Evolutionary conservation across 331 rosid genomes (phyloP).

Genomic region (Pyrus hybrid): DNA sequence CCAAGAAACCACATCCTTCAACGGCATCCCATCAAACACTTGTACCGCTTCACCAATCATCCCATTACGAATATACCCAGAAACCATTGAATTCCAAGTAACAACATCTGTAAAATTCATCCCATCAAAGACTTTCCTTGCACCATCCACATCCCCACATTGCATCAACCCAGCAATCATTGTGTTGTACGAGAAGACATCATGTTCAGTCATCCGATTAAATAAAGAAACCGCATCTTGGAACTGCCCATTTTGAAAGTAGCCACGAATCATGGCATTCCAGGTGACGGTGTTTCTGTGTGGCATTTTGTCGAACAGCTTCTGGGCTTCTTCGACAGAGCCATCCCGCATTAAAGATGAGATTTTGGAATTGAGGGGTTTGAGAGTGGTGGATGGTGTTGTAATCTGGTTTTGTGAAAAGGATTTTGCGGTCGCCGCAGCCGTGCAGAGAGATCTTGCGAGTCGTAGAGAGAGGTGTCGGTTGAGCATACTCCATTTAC

Average conservation of each 20-base stretch:
- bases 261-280: slow-evolving; percentile 46
- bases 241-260: slow-evolving; percentile 13
- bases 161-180: slow-evolving; percentile 48
- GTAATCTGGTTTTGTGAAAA: neutral
- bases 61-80: too few species aligned
- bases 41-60: slow-evolving; percentile 23
- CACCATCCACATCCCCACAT: slow-evolving; percentile 36
- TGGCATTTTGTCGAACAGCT: slow-evolving; percentile 39
- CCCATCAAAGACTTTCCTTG: slow-evolving; percentile 19
- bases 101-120: slow-evolving; percentile 25
- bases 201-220: slow-evolving; percentile 24
- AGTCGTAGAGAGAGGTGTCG: slow-evolving; percentile 5
- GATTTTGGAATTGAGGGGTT: slow-evolving; percentile 21
- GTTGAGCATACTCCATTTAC: slow-evolving; percentile 28
- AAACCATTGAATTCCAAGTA: slow-evolving; percentile 47
- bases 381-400: neutral
- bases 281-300: slow-evolving; percentile 29
- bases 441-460: slow-evolving; percentile 6
- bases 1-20: slow-evolving; percentile 47
- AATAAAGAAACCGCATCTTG: slow-evolving; percentile 20
- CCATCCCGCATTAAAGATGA: slow-evolving; percentile 27
- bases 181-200: slow-evolving; percentile 37
- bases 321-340: slow-evolving; percentile 30
- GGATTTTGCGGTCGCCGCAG: neutral
- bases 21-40: slow-evolving; percentile 30